Percentiles rank a stretch among this genome's conserved stretches.
phyloP scores from a whole-genome alignment of 768 basidiomycete genomes.

The Tricholomella constricta region DNA sequence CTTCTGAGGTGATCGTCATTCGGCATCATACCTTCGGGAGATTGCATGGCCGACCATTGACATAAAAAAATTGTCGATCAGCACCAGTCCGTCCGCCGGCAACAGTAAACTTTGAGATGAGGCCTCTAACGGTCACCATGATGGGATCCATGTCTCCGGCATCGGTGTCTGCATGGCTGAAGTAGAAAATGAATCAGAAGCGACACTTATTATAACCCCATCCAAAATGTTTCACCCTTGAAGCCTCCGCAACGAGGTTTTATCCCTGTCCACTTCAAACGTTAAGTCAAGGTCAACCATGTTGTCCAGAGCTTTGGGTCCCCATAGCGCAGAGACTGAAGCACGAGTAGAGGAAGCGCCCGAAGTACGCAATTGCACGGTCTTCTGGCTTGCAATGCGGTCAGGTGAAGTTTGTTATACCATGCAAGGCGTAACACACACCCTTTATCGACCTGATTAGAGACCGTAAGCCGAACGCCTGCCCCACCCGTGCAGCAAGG shows the following conservation, averaged over 20 bases:
- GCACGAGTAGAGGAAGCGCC: constrained; percentile 63
- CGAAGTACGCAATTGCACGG: constrained; percentile 70
- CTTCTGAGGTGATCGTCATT: not conserved
- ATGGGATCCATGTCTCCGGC: constrained; percentile 43
- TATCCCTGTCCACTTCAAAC: constrained; percentile 72
- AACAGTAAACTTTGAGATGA: constrained; percentile 80
- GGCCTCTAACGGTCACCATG: constrained; percentile 55
- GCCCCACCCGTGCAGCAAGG: constrained; percentile 70
- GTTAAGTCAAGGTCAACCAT: constrained; percentile 71
- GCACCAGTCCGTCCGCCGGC: constrained; percentile 75
- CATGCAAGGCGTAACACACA: constrained; percentile 35
- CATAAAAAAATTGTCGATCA: constrained; percentile 90
- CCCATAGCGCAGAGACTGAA: constrained; percentile 80
- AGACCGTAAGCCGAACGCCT: constrained; percentile 75
- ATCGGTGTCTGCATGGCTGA: constrained; percentile 10
- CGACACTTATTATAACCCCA: not conserved
- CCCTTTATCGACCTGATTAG: constrained; percentile 72
- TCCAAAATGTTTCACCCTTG: constrained; percentile 23
- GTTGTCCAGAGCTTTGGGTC: constrained; percentile 74
- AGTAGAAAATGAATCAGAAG: not conserved
- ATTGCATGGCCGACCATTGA: constrained; percentile 90
- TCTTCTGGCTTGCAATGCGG: constrained; percentile 50
- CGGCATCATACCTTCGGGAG: constrained; percentile 58
- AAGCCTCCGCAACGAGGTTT: constrained; percentile 42
- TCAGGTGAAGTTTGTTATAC: not conserved